Conservation (phyloP, 169 alveolate species). For the Cryptosporidium viatorum region DNA sequence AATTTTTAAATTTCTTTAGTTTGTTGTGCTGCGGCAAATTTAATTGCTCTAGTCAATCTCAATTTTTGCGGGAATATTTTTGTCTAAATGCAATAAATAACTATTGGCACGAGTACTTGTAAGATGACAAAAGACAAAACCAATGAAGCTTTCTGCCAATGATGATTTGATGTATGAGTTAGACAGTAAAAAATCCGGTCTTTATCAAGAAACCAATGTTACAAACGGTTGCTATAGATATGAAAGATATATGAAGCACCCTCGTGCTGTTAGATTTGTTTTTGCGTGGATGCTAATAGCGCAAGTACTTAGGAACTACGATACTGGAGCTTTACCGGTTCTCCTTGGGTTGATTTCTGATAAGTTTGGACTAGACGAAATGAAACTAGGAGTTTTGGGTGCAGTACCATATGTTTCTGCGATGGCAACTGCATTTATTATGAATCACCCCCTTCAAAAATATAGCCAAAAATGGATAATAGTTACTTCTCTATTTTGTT, state of each 20-base stretch:
- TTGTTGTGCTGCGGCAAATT: not conserved
- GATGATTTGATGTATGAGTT: conserved; percentile 15
- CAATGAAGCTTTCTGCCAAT: conserved; percentile 32
- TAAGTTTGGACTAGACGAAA: conserved; percentile 59
- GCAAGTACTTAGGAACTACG: conserved; percentile 67
- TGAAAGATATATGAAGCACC: conserved; percentile 30
- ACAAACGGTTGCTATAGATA: conserved; percentile 19
- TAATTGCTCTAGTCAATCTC: conserved; percentile 8
- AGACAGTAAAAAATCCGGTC: not conserved
- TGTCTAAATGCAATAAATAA: conserved; percentile 12
- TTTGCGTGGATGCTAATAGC: conserved; percentile 65
- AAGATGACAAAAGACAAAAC: not conserved
- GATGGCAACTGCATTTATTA: conserved; percentile 65
- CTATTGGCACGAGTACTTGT: not conserved
- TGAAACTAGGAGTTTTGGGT: conserved; percentile 61
- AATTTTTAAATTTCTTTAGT: not conserved
- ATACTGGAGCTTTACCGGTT: conserved; percentile 69
- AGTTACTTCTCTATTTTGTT: conserved; percentile 28
- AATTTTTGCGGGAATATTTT: conserved; percentile 3
- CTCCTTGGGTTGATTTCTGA: conserved; percentile 70
- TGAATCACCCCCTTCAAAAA: conserved; percentile 65
- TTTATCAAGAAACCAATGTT: conserved; percentile 7
- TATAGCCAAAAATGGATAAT: conserved; percentile 73
- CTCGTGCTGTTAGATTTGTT: conserved; percentile 70
- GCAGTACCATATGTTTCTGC: conserved; percentile 75